Evolutionary conservation across 2,329 filamentous ascomycete genomes (phyloP).

Genomic region (Microcyclospora pomicola): DNA sequence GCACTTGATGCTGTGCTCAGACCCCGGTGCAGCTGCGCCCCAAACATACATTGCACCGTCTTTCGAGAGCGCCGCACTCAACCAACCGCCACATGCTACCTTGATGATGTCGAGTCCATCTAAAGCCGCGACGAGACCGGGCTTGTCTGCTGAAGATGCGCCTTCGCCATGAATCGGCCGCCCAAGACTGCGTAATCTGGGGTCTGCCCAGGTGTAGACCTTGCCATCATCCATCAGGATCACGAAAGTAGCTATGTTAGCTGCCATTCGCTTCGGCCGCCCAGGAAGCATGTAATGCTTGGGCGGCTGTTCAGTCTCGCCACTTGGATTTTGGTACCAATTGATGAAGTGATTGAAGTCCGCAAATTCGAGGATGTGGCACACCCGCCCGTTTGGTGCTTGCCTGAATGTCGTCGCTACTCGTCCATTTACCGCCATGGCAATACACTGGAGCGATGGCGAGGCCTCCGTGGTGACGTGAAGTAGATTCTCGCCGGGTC

Average conservation of each 20-base stretch:
- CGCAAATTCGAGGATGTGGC: constrained; percentile 17
- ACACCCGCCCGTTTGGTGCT: constrained; percentile 12
- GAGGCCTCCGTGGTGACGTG: constrained; percentile 5
- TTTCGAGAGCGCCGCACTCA: constrained; percentile 43
- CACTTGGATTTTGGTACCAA: constrained; percentile 17
- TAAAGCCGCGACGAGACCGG: constrained; percentile 37
- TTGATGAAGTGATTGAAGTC: constrained; percentile 11
- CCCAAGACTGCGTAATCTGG: constrained; percentile 45
- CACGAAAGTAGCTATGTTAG: constrained; percentile 27
- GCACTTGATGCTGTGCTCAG: constrained; percentile 9
- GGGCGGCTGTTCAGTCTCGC: constrained; percentile 10
- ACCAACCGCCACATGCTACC: constrained; percentile 41
- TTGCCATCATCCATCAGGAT: constrained; percentile 23
- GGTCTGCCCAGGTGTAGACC: constrained; percentile 41
- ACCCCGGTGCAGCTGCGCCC: constrained; percentile 30
- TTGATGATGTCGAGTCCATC: constrained; percentile 39
- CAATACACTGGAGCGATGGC: constrained; percentile 13
- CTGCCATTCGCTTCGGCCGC: constrained; percentile 18
- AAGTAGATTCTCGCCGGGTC: neutral
- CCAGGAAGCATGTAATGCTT: constrained; percentile 18
- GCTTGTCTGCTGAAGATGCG: constrained; percentile 32
- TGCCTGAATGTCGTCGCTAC: constrained; percentile 17
- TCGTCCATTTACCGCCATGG: constrained; percentile 16
- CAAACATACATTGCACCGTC: constrained; percentile 48
- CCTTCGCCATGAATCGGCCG: constrained; percentile 28